These are phyloP conservation scores for Dentipellis sp. DNA, from an alignment of 768 basidiomycete genomes.

Conservation along the genomic window DNA sequence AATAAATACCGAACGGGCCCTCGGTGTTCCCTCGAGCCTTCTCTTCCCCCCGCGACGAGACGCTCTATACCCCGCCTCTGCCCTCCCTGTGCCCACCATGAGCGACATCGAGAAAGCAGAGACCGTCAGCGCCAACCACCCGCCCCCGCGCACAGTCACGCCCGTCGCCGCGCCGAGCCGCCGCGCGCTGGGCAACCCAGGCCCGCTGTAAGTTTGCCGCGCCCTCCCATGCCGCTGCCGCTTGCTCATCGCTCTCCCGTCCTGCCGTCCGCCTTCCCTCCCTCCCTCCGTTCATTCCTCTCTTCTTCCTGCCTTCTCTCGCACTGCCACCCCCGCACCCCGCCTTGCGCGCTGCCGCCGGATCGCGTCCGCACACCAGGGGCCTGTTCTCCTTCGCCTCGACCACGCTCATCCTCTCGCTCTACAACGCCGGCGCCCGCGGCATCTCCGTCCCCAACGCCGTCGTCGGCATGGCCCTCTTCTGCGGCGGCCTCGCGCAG, in stretches of 20 bases:
- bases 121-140: neutral
- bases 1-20: too few species aligned
- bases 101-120: neutral
- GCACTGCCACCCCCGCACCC: too few species aligned
- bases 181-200: neutral
- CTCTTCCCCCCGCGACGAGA: too few species aligned
- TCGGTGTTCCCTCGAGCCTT: too few species aligned
- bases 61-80: too few species aligned
- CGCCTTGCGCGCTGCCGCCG: too few species aligned
- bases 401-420: conserved; percentile 70
- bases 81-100: too few species aligned
- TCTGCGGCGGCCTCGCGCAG: conserved; percentile 78
- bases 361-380: conserved; percentile 36
- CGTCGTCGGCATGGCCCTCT: conserved; percentile 81
- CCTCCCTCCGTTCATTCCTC: neutral
- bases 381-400: conserved; percentile 80
- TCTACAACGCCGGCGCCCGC: conserved; percentile 60
- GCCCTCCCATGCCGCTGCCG: neutral
- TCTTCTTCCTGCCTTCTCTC: too few species aligned
- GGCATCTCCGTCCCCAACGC: conserved; percentile 50
- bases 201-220: neutral
- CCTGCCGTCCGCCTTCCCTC: neutral
- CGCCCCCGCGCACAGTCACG: neutral
- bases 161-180: neutral
- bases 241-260: neutral